Base-by-base conservation (phyloP, 2,329 filamentous ascomycete species). In the Salinomyces thailandicus region DNA sequence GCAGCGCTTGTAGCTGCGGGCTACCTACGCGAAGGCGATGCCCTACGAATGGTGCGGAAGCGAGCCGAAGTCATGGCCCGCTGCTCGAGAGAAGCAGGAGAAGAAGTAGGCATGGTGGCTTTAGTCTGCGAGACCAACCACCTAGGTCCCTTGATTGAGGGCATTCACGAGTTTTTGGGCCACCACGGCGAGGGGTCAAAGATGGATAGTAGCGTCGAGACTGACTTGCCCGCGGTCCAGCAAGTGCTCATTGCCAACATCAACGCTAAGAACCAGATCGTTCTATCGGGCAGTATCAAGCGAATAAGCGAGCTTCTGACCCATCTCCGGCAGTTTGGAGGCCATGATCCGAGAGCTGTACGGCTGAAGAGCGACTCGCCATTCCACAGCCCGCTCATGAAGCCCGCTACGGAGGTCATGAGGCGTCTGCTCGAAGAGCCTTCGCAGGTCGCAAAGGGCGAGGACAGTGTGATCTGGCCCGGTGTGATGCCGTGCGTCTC, bases 241-340 rank as follows among this genome's bases (percentile, higher is more conserved):
- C 83, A 93, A 60, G 87, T 95, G 34, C 68, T 81, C 48, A 86
- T 96, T 49, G 89, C 86, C 41, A 95, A 96, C 61, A 78, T 93
- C 63, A 96, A 96, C 64, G 85, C 80, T 59, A 91, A 86, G 65
- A 94, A 94, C 57, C 89, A 96, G 64, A 93, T 96, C 51, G 89
- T 95, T 35, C 69, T 96, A 35, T 91, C 83, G 55, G 89, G 89
- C 22, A 89, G 79, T 60, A 79, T 95, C 36, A 79, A 80, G 51
- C 73, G 78, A 49, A 94, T 95, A 59, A 79, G 77, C 52, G 80
- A 79, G 38, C 75, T 95, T 13, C 67, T 95, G 36, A 78, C 83
- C 8, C 86, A 95, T 57, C 71, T 96, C 39, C 71, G 86, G 35
- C 85, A 93, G 57, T 95, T 94, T 56, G 76, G 85, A 7, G 87